Base-by-base conservation (phyloP, 2,329 filamentous ascomycete genomes). In the Aspergillus niger region DNA sequence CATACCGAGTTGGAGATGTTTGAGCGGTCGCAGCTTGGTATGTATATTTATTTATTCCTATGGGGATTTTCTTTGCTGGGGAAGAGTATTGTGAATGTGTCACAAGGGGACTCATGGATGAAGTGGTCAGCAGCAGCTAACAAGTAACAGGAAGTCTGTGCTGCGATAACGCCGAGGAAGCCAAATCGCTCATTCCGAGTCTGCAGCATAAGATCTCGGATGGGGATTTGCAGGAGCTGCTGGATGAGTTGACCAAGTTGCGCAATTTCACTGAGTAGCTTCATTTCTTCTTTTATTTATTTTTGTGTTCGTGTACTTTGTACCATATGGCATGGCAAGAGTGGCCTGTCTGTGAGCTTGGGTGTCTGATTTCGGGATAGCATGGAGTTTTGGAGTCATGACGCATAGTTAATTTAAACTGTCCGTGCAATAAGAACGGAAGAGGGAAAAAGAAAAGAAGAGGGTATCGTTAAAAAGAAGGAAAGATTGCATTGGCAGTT, bases 181-280 rank as follows among this genome's bases (percentile, higher is more conserved):
- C 95, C 62, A 97, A 97, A 80, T 97, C 92, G 8, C 84, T 99
- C 60, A 96, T 99, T 64, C 96, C 95, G 1, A 97, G 85, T 67
- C 77, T 99, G 54, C 85, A 88, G 69, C 89, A 92, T 77, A 99
- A 99, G 80, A 96, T 98, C 72, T 85, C 85, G 63, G 94, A 98
- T 74, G 90, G 92, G 38, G 91, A 96, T 68, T 80, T 99, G 65
- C 89, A 96, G 77, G 89, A 92, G 64, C 81, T 98, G 60, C 84
- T 99, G 60, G 89, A 97, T 72, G 92, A 99, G 80, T 89, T 98
- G 78, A 90, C 88, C 69, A 96, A 96, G 82, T 81, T 96, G 73
- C 80, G 85, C 69, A 79, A 79, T 64, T 79, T 79, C 61, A 77
- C 77, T 1, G 77, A 79, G 67, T 79, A 69, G 61, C 36, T 22